Base-by-base conservation (phyloP, 2,329 filamentous ascomycete genomes). In the Westerdykella aurantiaca region DNA sequence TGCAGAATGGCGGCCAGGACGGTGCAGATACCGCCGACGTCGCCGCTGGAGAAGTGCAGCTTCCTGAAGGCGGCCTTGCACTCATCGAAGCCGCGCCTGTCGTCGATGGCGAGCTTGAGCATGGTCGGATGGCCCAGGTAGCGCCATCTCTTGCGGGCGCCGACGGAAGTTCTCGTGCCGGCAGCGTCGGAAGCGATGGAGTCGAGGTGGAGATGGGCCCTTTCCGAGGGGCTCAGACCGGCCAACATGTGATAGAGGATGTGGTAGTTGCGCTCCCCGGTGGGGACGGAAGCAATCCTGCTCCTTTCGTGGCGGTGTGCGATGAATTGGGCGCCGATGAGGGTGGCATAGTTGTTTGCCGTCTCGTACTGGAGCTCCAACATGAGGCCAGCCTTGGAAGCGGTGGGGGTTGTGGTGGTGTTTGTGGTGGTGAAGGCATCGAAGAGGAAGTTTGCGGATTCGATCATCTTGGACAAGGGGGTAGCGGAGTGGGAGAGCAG, bases 341-440 rank as follows among this genome's bases (percentile, higher is more conserved):
- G 76, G 2, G 89, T 82, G 1, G 93, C 93, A 59, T 86, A 89
- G 21, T 86, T 83, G 0, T 89, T 84, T 0, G 88, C 82, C 1
- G 88, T 95, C 66, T 98, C 91, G 65, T 98, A 98, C 68, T 98
- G 93, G 34, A 98, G 77, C 68, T 98, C 93, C 66, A 93, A 93
- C 64, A 95, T 95, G 13, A 98, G 78, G 50, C 93, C 93, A 10
- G 93, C 86, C 68, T 97, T 97, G 40, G 91, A 97, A 22, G 93
- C 93, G 2, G 88, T 95, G 1, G 90, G 90, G 0, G 91, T 97
- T 1, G 91, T 97, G 29, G 90, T 83, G 1, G 91, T 95, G 72
- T 98, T 98, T 21, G 93, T 98, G 1, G 93, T 97, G 5, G 93
- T 98, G 47, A 98, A 78, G 2, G 88, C 86, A 64, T 98, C 93